Base-by-base conservation (phyloP, 1,139 yeast species). In the Pichia sp. region DNA sequence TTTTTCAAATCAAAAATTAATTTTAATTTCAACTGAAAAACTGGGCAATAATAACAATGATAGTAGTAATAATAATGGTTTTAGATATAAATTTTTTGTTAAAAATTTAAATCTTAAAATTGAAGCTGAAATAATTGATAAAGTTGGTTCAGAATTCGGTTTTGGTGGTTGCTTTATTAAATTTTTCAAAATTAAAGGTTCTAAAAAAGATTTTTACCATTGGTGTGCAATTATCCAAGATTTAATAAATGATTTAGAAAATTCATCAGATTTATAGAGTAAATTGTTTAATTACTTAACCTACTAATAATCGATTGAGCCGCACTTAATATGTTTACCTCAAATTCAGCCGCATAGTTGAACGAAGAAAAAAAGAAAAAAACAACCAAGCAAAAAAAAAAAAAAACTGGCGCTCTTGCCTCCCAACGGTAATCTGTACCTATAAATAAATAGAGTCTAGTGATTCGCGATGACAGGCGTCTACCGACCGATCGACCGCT, bases 131-230 rank as follows among this genome's bases (percentile, higher is more conserved):
- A 35, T 49, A 5, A 51, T 52, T 24, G 55, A 52, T 24, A 55
- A 52, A 25, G 50, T 55, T 18, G 61, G 60, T 2, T 38, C 43
- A 12, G 59, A 56, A 31, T 56, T 42, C 42, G 62, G 61, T n/a
- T 58, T 58, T 38, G 53, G 58, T 6, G 62, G 62, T 2, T 56
- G 61, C 37, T 53, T 51, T 30, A 40, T 56, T 4, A 53, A 50
- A 19, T 31, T 58, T 19, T 26, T 39, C 7, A 55, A 51, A 36
- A 14, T 48, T 3, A 34, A 35, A 10, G 56, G 54, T 2, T 30
- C 22, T 6, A 35, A 36, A 12, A 46, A 46, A 10, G 39, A 47
- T 21, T 54, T 55, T 37, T 46, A 46, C 15, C 31, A 45, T 12
- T 55, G 54, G 42, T 50, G 57, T 36, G 42, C 41, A 4, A 39